phyloP scores from a whole-genome alignment of 805 yeast species.

The Lipomyces anomalus region DNA sequence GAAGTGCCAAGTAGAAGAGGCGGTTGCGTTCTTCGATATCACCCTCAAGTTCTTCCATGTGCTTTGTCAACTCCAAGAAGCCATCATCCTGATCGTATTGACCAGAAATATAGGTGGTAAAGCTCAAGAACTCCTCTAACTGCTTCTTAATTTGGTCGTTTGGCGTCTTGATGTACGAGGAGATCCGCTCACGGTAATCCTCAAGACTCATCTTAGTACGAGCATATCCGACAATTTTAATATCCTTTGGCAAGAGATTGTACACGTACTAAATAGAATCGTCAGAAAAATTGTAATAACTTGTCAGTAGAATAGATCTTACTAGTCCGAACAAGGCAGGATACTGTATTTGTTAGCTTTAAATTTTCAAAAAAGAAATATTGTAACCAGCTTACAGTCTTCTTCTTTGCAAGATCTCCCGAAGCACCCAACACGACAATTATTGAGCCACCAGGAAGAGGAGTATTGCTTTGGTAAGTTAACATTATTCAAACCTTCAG shows the following conservation, averaged over 20 bases:
- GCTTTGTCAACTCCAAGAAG: slow-evolving; percentile 50
- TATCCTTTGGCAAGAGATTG: slow-evolving; percentile 65
- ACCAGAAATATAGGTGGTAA: slow-evolving; percentile 68
- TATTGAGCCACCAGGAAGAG: slow-evolving; percentile 47
- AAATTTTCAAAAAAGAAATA: not conserved
- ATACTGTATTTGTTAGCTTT: slow-evolving; percentile 25
- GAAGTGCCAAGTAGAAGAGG: slow-evolving; percentile 86
- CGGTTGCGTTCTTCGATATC: slow-evolving; percentile 59
- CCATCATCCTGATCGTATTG: slow-evolving; percentile 77
- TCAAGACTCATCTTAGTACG: slow-evolving; percentile 66
- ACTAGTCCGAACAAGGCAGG: slow-evolving; percentile 41
- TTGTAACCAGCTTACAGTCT: slow-evolving; percentile 50
- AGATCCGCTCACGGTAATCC: slow-evolving; percentile 64
- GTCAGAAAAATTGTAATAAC: not conserved
- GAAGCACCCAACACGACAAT: slow-evolving; percentile 90
- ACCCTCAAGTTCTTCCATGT: slow-evolving; percentile 57
- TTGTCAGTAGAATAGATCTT: slow-evolving; percentile 9
- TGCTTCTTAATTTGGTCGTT: slow-evolving; percentile 39
- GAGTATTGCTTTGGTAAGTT: slow-evolving; percentile 15
- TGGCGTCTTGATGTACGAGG: slow-evolving; percentile 53
- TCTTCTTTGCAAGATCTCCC: slow-evolving; percentile 92
- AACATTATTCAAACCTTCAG: too few relatives aligned
- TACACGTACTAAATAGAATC: slow-evolving; percentile 42
- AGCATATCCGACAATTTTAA: slow-evolving; percentile 86
- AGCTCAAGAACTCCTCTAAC: slow-evolving; percentile 56